Conservation (phyloP, 2,329 filamentous ascomycete species). For the Ophiostoma perfectum region DNA sequence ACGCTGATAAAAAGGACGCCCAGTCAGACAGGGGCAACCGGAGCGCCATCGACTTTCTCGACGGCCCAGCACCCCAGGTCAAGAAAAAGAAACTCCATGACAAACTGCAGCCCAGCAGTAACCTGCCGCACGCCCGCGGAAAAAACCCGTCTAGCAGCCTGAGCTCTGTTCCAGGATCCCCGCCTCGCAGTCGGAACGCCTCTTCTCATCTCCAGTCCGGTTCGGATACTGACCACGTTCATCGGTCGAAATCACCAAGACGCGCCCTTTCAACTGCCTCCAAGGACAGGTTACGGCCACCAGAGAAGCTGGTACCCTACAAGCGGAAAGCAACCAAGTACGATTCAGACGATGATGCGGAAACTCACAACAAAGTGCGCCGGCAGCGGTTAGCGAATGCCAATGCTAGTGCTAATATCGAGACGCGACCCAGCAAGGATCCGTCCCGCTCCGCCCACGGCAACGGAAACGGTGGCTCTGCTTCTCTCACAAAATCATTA, state of each 20-base stretch:
- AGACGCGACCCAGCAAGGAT: conserved; percentile 15
- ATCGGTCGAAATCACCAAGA: conserved; percentile 40
- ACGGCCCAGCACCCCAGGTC: conserved; percentile 33
- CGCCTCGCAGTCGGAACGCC: conserved; percentile 39
- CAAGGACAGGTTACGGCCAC: conserved; percentile 42
- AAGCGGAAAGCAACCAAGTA: conserved; percentile 51
- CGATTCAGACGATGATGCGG: conserved; percentile 55
- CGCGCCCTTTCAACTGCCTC: conserved; percentile 32
- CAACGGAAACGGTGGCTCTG: conserved; percentile 21
- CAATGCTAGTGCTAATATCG: conserved; percentile 38
- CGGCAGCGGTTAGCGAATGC: conserved; percentile 48
- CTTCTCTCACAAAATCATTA: conserved; percentile 29
- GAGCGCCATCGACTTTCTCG: conserved; percentile 26
- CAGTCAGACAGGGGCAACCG: conserved; percentile 18
- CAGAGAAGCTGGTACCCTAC: conserved; percentile 43
- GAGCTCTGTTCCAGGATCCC: conserved; percentile 55
- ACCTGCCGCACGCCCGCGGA: conserved; percentile 26
- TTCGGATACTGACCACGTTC: conserved; percentile 53
- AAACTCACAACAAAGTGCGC: conserved; percentile 49
- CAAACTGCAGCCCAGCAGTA: conserved; percentile 28
- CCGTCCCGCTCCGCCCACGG: conserved; percentile 24
- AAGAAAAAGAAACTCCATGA: conserved; percentile 50
- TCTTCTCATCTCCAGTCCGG: conserved; percentile 40
- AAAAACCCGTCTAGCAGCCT: conserved; percentile 53
- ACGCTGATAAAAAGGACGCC: conserved; percentile 27